These are phyloP conservation scores for Russula sp. DNA, from an alignment of 768 basidiomycete species.

Conservation along the genomic window DNA sequence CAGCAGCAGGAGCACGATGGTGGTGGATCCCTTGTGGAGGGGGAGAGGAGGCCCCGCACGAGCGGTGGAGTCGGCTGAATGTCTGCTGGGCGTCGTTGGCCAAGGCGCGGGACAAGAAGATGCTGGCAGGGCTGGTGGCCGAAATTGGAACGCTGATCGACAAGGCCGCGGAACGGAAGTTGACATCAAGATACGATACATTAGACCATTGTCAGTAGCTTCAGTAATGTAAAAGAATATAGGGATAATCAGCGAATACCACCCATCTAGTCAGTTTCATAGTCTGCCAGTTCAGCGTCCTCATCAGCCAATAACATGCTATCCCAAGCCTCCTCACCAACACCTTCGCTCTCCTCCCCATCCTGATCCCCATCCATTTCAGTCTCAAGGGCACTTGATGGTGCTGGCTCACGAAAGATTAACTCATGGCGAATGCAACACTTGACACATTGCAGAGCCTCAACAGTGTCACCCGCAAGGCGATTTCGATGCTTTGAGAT, in stretches of 20 bases:
- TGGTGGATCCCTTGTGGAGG: constrained; percentile 24
- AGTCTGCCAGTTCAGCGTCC: no score
- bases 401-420: neutral
- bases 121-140: constrained; percentile 57
- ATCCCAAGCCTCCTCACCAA: neutral
- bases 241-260: no score
- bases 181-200: constrained; percentile 36
- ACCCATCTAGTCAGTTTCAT: no score
- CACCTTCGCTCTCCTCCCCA: neutral
- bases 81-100: constrained; percentile 50
- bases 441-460: neutral
- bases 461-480: neutral
- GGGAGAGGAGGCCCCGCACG: constrained; percentile 29
- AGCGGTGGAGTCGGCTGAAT: constrained; percentile 50
- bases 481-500: neutral
- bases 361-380: neutral
- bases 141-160: constrained; percentile 69
- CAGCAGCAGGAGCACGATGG: constrained; percentile 26
- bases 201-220: no score
- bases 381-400: neutral
- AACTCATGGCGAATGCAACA: neutral
- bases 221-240: no score
- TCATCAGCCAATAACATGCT: neutral
- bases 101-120: constrained; percentile 45
- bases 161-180: constrained; percentile 58